Conservation (phyloP, 75 land plant genomes). For the Pseudotsuga menziesii region DNA sequence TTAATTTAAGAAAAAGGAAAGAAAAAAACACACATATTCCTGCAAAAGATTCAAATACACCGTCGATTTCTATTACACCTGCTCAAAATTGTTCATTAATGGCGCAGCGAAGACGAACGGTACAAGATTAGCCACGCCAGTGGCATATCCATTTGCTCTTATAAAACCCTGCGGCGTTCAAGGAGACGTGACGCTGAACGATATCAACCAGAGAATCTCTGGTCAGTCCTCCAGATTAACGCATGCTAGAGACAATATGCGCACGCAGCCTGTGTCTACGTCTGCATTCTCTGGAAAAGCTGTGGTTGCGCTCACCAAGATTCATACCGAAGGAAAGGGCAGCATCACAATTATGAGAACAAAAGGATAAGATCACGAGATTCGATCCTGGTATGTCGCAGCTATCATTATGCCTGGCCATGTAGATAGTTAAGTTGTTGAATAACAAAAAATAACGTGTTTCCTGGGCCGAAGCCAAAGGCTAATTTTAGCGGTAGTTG, state of each 20-base stretch:
- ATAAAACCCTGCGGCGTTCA: constrained; percentile 68
- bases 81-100: no score
- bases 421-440: no score
- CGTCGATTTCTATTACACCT: no score
- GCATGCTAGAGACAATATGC: constrained; percentile 10
- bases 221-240: constrained; percentile 37
- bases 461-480: no score
- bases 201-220: constrained; percentile 69
- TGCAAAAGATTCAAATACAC: no score
- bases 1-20: no score
- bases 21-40: no score
- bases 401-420: no score
- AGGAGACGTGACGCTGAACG: constrained; percentile 87
- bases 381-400: no score
- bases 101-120: not conserved
- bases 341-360: constrained; percentile 94
- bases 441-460: no score
- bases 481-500: no score
- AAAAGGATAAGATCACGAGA: constrained; percentile 39
- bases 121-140: constrained; percentile 47
- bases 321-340: constrained; percentile 82
- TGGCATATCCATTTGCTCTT: constrained; percentile 84
- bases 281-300: constrained; percentile 87
- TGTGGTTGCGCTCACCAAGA: constrained; percentile 75
- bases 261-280: constrained; percentile 22